Base-by-base conservation (phyloP, 805 yeast genomes). In the Lipomyces chichibuensis region DNA sequence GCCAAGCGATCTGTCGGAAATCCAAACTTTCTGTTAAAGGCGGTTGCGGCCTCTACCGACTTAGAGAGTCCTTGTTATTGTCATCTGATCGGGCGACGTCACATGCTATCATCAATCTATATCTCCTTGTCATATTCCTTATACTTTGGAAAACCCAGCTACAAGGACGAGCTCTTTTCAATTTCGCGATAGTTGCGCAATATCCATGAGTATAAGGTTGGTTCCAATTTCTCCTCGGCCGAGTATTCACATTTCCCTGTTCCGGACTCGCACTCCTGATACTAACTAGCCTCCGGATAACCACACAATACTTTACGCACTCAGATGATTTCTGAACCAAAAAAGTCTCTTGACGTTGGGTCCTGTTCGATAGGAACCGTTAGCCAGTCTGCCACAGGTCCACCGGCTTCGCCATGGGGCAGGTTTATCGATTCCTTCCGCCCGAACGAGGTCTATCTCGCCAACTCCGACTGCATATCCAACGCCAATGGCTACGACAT, bases 401-500 rank as follows among this genome's bases (percentile, higher is more conserved):
- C 56, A 17, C 69, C 70, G 35, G 46, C 59, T 43, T 57, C 62
- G 13, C n/a, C 39, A 11, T 58, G 35, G 35, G 57, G 27, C n/a
- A 56, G 67, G 17, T 64, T 56, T 13, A n/a, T 53, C 4, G 71
- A 67, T 51, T 58, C 69, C n/a, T 67, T 67, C 59, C 68, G 68
- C 61, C 71, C 71, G 25, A 32, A 55, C 35, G 64, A 49, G n/a
- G 43, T 32, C 11, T 60, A 54, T 52, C 51, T 60, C 39, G 63
- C 60, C 60, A 53, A 53, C 66, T 57, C 58, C 20, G 52, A 3
- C 13, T 11, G 39, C 27, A 46, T 13, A 11, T 25, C 32, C 17
- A 23, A n/a, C 29, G 14, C 20, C 25, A 69, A 60, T 14, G 32
- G 33, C 11, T 59, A 54, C 65, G 71, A 70, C 62, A 32, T 67